Percentiles rank a stretch among this genome's conserved stretches.
These are phyloP conservation scores for Epichloe elymi DNA, from an alignment of 2,329 filamentous ascomycete species.

Conservation along the genomic window DNA sequence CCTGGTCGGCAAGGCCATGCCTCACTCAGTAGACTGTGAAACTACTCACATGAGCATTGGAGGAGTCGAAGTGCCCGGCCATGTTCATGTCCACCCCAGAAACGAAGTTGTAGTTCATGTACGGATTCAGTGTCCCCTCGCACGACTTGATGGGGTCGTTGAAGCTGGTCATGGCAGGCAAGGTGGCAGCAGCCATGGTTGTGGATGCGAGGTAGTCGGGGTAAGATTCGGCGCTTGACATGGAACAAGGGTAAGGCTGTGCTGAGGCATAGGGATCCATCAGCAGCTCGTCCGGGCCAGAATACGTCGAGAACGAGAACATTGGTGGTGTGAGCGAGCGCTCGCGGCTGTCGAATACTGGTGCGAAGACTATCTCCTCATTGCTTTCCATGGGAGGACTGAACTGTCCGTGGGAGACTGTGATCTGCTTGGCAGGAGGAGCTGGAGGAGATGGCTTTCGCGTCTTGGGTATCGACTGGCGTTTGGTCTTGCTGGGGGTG, in stretches of 20 bases:
- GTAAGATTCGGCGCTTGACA: conserved; percentile 39
- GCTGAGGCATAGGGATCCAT: conserved; percentile 45
- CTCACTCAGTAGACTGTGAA: conserved; percentile 23
- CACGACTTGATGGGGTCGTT: conserved; percentile 39
- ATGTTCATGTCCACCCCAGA: conserved; percentile 49
- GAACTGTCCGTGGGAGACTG: conserved; percentile 37
- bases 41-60: conserved; percentile 69
- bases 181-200: conserved; percentile 43
- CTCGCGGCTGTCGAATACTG: conserved; percentile 48
- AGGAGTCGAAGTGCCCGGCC: conserved; percentile 50
- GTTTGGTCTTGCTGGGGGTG: conserved; percentile 27
- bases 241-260: conserved; percentile 33
- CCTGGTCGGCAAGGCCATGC: conserved; percentile 34
- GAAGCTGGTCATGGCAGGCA: conserved; percentile 53
- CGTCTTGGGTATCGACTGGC: conserved; percentile 13
- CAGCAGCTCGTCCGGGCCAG: conserved; percentile 50
- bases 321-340: conserved; percentile 60
- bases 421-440: conserved; percentile 24
- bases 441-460: conserved; percentile 15
- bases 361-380: conserved; percentile 54
- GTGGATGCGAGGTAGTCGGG: conserved; percentile 40
- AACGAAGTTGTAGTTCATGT: conserved; percentile 55
- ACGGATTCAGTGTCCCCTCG: conserved; percentile 49
- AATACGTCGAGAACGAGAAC: conserved; percentile 53
- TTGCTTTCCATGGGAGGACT: conserved; percentile 44